phyloP scores from a whole-genome alignment of 2,329 filamentous ascomycete species.

The Lomentospora prolificans region DNA sequence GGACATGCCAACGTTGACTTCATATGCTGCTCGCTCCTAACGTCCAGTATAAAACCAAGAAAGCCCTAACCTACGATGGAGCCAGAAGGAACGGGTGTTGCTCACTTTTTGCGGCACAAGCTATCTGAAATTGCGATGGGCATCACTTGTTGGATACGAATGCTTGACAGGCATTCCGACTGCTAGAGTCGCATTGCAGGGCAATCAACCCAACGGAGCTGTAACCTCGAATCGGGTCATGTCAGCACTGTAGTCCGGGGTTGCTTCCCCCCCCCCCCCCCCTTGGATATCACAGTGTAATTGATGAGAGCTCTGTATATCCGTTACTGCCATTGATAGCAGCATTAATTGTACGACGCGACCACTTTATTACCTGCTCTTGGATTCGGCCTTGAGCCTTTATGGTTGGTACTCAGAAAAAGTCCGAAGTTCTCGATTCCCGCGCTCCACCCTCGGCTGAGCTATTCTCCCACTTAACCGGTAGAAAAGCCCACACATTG shows the following conservation, averaged over 20 bases:
- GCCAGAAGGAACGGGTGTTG: too few relatives aligned
- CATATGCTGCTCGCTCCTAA: too few relatives aligned
- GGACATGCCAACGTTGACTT: too few relatives aligned
- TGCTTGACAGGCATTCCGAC: not conserved
- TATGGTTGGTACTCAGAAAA: too few relatives aligned
- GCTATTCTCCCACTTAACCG: slow-evolving; percentile 3
- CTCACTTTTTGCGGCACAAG: too few relatives aligned
- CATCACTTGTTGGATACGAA: not conserved
- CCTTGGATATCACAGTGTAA: not conserved
- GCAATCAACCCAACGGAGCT: not conserved
- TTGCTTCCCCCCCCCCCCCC: not conserved
- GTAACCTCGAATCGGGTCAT: not conserved
- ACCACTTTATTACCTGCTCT: too few relatives aligned
- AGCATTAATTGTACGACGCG: too few relatives aligned
- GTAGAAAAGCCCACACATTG: not conserved
- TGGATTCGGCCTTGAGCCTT: too few relatives aligned
- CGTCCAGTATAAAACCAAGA: too few relatives aligned
- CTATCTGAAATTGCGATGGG: slow-evolving; percentile 2
- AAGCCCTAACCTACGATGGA: too few relatives aligned
- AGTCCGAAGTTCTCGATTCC: not conserved
- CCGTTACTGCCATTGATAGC: too few relatives aligned
- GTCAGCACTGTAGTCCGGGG: not conserved
- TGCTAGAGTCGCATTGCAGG: not conserved
- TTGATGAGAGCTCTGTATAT: too few relatives aligned
- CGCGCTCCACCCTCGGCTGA: not conserved